These are phyloP conservation scores for Orbilia ellipsospora DNA, from an alignment of 2,329 filamentous ascomycete genomes.

Conservation along the genomic window DNA sequence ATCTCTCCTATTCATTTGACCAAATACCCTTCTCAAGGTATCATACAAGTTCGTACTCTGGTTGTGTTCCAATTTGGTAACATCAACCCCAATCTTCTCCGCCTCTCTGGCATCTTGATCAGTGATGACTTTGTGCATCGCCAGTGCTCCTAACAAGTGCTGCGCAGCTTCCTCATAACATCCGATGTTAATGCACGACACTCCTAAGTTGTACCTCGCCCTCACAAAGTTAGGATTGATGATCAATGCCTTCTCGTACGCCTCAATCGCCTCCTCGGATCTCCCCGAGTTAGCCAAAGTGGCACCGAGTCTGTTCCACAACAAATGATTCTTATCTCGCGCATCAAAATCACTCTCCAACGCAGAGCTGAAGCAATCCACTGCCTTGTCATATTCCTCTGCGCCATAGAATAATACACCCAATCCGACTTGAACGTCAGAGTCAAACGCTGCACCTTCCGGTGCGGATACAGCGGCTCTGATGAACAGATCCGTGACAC, in stretches of 20 bases:
- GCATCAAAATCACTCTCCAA: constrained; percentile 88
- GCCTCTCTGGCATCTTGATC: constrained; percentile 71
- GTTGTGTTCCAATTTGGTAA: constrained; percentile 86
- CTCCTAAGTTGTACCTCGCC: constrained; percentile 94
- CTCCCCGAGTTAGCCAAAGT: constrained; percentile 95
- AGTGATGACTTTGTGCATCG: constrained; percentile 96
- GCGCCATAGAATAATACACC: constrained; percentile 98
- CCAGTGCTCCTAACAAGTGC: constrained; percentile 88
- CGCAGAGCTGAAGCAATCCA: constrained; percentile 96
- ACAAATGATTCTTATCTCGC: constrained; percentile 85
- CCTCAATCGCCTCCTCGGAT: constrained; percentile 94
- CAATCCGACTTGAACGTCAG: constrained; percentile 95
- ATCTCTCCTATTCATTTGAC: constrained; percentile 90
- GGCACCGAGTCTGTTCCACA: constrained; percentile 97
- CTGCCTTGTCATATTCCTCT: constrained; percentile 97
- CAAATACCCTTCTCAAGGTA: constrained; percentile 92
- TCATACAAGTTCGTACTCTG: constrained; percentile 97
- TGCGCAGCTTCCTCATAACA: constrained; percentile 93
- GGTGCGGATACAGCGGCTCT: constrained; percentile 90
- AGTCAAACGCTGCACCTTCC: constrained; percentile 94
- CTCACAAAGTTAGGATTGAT: constrained; percentile 96
- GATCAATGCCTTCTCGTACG: constrained; percentile 90
- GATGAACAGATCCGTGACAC: constrained; percentile 91
- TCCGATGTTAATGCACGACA: constrained; percentile 96
- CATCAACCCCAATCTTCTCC: constrained; percentile 64